Conservation (phyloP, 106 monocot species). For the Dioscorea alata region DNA sequence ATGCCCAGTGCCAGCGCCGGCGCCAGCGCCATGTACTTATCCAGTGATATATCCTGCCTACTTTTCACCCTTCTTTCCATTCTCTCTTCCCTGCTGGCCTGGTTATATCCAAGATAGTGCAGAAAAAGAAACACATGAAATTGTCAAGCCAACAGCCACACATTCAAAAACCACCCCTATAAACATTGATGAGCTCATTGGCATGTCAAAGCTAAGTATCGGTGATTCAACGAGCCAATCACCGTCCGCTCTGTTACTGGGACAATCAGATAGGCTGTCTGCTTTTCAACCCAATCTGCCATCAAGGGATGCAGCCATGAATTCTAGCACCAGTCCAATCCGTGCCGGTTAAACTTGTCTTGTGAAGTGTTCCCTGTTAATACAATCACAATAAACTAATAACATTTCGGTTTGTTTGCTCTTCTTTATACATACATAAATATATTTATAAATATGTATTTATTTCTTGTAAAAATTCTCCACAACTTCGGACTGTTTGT, state of each 20-base stretch:
- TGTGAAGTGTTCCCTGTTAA: too few species aligned
- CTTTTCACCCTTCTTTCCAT: constrained; percentile 36
- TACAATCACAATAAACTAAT: too few species aligned
- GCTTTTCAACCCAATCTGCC: constrained; percentile 37
- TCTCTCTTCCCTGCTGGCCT: constrained; percentile 18
- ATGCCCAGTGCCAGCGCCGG: too few species aligned
- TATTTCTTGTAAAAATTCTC: too few species aligned
- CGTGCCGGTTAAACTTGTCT: not conserved
- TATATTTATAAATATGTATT: too few species aligned
- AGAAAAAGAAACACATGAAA: too few species aligned
- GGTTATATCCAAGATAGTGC: not conserved
- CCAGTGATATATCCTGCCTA: constrained; percentile 33
- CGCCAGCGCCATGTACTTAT: constrained; percentile 8
- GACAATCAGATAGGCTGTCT: constrained; percentile 37
- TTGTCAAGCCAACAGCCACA: not conserved
- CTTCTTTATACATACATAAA: not conserved
- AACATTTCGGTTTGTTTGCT: too few species aligned
- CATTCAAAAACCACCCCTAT: constrained; percentile 17
- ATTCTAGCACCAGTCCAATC: constrained; percentile 21
- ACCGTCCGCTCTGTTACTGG: not conserved
- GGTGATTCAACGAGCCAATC: not conserved
- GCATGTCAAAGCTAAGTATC: too few species aligned
- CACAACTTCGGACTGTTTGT: too few species aligned
- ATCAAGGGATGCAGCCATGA: constrained; percentile 6
- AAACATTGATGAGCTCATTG: too few species aligned